Conservation (phyloP, 345 rosid genomes). For the Sonneratia alba region DNA sequence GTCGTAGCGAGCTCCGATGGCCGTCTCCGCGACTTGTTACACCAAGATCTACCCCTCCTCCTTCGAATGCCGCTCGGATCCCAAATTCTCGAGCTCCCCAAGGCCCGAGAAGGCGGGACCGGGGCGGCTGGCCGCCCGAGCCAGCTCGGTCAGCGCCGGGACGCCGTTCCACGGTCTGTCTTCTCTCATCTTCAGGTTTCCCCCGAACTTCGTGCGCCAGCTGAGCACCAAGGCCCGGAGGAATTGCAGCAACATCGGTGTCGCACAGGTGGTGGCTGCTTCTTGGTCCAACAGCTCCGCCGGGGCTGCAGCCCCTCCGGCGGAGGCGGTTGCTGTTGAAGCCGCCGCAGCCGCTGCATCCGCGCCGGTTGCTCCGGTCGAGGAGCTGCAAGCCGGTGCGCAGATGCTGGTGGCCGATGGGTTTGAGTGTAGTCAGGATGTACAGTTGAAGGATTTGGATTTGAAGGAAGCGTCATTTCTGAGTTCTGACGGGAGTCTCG, state of each 20-base stretch:
- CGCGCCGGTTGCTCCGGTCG: conserved; percentile 24
- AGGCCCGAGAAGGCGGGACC: conserved; percentile 2
- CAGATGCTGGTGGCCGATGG: conserved; percentile 36
- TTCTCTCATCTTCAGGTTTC: conserved; percentile 69
- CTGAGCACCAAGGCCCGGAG: conserved; percentile 91
- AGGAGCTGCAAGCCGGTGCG: conserved; percentile 22
- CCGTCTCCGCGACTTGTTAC: conserved; percentile 8
- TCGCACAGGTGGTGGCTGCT: conserved; percentile 96
- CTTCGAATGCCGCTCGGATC: conserved; percentile 68
- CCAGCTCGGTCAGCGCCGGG: conserved; percentile 12
- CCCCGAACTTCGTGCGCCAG: conserved; percentile 96
- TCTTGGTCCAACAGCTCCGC: conserved; percentile 68
- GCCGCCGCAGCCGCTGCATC: conserved; percentile 30
- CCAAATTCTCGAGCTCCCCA: conserved; percentile 32
- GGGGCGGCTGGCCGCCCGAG: conserved; percentile 18
- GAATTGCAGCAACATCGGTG: conserved; percentile 99
- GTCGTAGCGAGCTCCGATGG: conserved; percentile 10
- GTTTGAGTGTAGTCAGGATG: conserved; percentile 30
- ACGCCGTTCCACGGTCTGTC: conserved; percentile 40
- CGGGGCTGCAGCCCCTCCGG: conserved; percentile 29
- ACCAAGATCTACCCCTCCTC: conserved; percentile 17
- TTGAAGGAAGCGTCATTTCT: conserved; percentile 43
- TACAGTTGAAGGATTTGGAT: conserved; percentile 38
- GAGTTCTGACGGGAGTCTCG: conserved; percentile 75
- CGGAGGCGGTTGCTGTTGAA: conserved; percentile 38